Conservation (phyloP, 495 filamentous ascomycete genomes). For the Aspergillus hancockii region DNA sequence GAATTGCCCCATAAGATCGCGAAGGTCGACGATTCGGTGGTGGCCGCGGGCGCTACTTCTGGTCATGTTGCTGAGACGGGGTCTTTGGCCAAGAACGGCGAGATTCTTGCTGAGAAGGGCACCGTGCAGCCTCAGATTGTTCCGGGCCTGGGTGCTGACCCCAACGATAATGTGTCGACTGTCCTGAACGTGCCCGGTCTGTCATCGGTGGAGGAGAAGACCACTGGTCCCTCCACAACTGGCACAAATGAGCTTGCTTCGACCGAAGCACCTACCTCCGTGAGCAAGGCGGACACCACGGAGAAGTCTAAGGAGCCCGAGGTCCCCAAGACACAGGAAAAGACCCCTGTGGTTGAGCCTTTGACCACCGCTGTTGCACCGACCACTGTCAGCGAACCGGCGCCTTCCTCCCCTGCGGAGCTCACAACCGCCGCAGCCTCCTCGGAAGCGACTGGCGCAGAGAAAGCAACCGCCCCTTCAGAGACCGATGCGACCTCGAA, state of each 20-base stretch:
- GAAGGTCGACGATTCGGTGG: conserved; percentile 23
- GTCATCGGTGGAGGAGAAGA: conserved; percentile 9
- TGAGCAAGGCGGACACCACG: not conserved
- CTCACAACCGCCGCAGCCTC: conserved; percentile 4
- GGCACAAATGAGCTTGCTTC: not conserved
- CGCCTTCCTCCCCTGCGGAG: not conserved
- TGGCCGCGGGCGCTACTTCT: conserved; percentile 2
- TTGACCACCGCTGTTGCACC: conserved; percentile 2
- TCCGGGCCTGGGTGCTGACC: conserved; percentile 22
- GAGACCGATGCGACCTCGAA: conserved; percentile 2
- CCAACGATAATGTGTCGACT: conserved; percentile 16
- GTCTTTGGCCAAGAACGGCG: conserved; percentile 3
- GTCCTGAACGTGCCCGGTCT: conserved; percentile 23
- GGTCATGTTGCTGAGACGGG: not conserved
- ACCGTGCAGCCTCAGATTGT: conserved; percentile 24
- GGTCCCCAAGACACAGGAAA: not conserved
- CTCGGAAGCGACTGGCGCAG: not conserved
- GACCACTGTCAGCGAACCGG: not conserved
- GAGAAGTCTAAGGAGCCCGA: conserved; percentile 1
- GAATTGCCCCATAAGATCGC: conserved; percentile 29
- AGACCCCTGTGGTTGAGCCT: conserved; percentile 4
- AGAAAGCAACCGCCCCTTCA: not conserved
- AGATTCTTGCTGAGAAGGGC: conserved; percentile 2
- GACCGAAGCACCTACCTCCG: conserved; percentile 7
- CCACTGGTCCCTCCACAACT: not conserved